Evolutionary conservation across 257 asterid genomes (phyloP).

Genomic region (Asclepias syriaca): DNA sequence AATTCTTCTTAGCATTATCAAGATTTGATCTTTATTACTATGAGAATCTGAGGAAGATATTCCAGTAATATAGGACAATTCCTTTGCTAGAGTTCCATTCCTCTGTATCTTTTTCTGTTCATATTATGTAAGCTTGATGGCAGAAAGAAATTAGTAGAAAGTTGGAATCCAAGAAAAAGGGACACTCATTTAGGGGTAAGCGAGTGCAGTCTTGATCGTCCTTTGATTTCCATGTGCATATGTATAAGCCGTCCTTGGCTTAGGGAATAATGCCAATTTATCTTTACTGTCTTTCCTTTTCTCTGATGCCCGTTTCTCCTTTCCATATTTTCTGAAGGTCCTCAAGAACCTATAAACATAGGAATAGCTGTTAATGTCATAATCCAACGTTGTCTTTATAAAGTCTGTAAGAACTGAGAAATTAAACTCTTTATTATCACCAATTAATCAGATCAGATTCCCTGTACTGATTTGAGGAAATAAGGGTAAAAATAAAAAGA

Average conservation of each 20-base stretch:
- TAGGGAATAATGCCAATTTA: background rate
- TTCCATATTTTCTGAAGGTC: background rate
- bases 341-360: background rate
- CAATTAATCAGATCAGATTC: background rate
- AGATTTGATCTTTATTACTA: background rate
- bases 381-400: background rate
- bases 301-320: background rate
- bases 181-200: background rate
- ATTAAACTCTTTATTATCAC: background rate
- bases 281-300: background rate
- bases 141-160: background rate
- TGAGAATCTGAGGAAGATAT: background rate
- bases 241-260: background rate
- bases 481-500: background rate
- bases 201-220: background rate
- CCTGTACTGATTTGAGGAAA: background rate
- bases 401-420: background rate
- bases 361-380: background rate
- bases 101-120: background rate
- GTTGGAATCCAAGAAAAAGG: background rate
- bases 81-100: background rate
- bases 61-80: background rate
- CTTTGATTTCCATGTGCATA: background rate
- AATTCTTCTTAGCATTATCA: background rate
- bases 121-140: background rate